Evolutionary conservation across 345 rosid genomes (phyloP), one percentile per base, ranked within the genome.

Genomic region (Nasturtium officinale): DNA sequence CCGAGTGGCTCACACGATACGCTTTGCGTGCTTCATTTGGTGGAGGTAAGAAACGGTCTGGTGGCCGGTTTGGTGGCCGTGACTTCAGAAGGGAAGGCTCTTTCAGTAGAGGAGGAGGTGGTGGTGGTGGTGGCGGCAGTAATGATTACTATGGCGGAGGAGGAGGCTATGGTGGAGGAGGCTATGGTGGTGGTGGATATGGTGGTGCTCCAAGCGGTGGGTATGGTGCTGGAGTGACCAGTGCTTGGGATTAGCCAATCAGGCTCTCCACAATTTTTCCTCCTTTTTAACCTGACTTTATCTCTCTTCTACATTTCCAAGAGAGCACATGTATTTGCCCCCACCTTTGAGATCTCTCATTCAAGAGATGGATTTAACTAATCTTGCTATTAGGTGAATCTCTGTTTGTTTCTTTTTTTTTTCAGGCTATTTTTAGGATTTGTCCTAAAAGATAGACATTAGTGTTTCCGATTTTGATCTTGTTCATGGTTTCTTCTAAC

Each of bases 1-100:
- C 98, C 18, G 90, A 86, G 69, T 94, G 98, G 98, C 92, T 94
- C 42, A 71, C 97, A 35, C 89, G 95, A 18, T 91, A 82, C 30
- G 91, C 97, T 51, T 83, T 95, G 28, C 92, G 96, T 42, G 72
- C 96, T 18, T 76, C 90, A 6, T 88, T 43, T 68, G 85, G 78
- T 12, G 92, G 79, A 20, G 76, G 92, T 46, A 84, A 82, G 69
- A 90, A 83, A 65, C 86, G 91, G 13, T 72, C 88, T 54, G 92
- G 96, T 23, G 97, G 97, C 60, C 82, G 96, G 65, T 94, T 89
- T 69, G 97, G 98, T 68, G 95, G 91, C 30, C 92, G 97, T 57
- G 98, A 94, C 79, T 87, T 88, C 67, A 80, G 98, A 46, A 85
- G 84, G 73, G 97, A 91, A 4, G 66, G 83, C 67, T 82, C 91